Conservation (phyloP, 2,329 filamentous ascomycete genomes). For the Arthroderma sp. region DNA sequence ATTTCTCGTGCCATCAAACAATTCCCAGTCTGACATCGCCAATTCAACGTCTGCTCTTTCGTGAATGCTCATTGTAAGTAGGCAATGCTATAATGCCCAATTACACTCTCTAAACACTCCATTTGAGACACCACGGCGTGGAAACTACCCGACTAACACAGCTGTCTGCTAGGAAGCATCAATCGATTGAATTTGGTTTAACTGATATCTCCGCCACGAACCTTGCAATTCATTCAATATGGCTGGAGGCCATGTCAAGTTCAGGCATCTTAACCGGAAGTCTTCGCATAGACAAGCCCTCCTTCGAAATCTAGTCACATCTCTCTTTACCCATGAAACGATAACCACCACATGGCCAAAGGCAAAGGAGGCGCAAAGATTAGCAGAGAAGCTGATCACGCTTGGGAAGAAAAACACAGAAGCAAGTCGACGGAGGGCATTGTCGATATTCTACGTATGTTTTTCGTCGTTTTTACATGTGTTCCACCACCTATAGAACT, state of each 20-base stretch:
- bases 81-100: too few relatives aligned
- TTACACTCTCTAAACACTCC: too few relatives aligned
- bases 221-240: conserved; percentile 35
- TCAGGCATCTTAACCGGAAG: conserved; percentile 72
- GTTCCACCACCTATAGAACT: too few relatives aligned
- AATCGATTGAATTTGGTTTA: too few relatives aligned
- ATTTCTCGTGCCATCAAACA: too few relatives aligned
- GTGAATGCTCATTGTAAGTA: too few relatives aligned
- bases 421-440: conserved; percentile 60
- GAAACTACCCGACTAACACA: too few relatives aligned
- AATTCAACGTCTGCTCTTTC: too few relatives aligned
- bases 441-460: conserved; percentile 73
- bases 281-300: conserved; percentile 84
- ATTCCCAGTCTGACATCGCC: too few relatives aligned
- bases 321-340: conserved; percentile 81
- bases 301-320: conserved; percentile 89
- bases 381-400: conserved; percentile 91
- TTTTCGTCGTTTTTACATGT: not conserved
- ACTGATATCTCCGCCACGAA: too few relatives aligned
- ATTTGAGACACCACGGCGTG: too few relatives aligned
- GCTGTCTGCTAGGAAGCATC: too few relatives aligned
- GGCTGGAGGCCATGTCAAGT: conserved; percentile 78
- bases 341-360: conserved; percentile 94
- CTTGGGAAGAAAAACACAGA: conserved; percentile 87
- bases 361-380: conserved; percentile 86